Conservation (phyloP, 768 basidiomycete species). For the Leccinum broughii region DNA sequence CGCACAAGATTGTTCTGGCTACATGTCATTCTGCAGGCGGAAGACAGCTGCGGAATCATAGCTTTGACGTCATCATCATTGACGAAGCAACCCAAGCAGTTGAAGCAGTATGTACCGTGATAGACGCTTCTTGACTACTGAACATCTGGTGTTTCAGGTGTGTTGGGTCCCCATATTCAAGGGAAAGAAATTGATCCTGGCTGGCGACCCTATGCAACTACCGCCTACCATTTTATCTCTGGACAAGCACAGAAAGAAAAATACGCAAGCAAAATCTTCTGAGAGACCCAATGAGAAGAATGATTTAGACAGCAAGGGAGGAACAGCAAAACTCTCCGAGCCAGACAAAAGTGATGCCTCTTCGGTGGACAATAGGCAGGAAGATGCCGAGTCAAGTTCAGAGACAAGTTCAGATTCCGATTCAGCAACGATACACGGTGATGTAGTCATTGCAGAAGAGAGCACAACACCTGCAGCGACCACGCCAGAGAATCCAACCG, state of each 20-base stretch:
- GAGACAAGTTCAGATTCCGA: conserved; percentile 18
- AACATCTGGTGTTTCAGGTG: conserved; percentile 8
- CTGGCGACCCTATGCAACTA: conserved; percentile 95
- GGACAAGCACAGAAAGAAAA: conserved; percentile 42
- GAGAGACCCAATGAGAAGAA: conserved; percentile 1
- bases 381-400: conserved; percentile 9
- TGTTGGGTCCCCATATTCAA: conserved; percentile 98
- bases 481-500: conserved; percentile 1
- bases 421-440: conserved; percentile 21
- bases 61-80: conserved; percentile 93
- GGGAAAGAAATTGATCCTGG: conserved; percentile 84
- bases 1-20: conserved; percentile 76
- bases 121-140: not conserved
- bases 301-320: not conserved
- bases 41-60: conserved; percentile 68
- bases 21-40: conserved; percentile 96
- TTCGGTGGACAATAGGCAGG: not conserved
- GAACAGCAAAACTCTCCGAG: not conserved
- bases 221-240: conserved; percentile 88
- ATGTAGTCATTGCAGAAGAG: conserved; percentile 25
- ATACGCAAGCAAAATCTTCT: conserved; percentile 1
- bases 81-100: conserved; percentile 98
- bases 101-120: conserved; percentile 69
- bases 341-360: not conserved
- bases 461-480: not conserved